These are phyloP conservation scores for Lithospermum erythrorhizon DNA, from an alignment of 257 asterid genomes.

Conservation along the genomic window DNA sequence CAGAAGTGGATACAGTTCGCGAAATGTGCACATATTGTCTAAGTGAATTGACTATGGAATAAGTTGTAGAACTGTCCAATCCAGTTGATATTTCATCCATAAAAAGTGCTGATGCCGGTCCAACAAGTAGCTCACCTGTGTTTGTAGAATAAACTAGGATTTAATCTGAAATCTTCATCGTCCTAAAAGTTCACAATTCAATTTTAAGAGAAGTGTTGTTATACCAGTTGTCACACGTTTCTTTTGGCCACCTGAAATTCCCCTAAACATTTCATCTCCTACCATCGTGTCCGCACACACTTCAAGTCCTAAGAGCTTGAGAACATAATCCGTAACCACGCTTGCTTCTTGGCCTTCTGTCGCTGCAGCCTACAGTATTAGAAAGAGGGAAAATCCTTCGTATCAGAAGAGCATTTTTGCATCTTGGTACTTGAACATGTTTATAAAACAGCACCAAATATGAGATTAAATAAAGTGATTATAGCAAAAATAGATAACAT, in stretches of 20 bases:
- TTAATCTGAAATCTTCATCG: background rate
- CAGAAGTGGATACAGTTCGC: conserved; percentile 2
- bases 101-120: conserved; percentile 76
- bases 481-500: background rate
- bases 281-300: conserved; percentile 75
- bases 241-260: conserved; percentile 88
- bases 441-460: background rate
- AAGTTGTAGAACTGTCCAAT: conserved; percentile 83
- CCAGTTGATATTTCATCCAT: conserved; percentile 99
- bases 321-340: background rate
- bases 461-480: background rate
- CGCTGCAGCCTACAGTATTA: background rate
- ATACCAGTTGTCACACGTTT: conserved; percentile 85
- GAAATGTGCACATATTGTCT: background rate
- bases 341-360: conserved; percentile 6
- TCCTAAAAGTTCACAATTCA: background rate
- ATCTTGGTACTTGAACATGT: background rate
- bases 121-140: conserved; percentile 86
- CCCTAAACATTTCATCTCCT: conserved; percentile 79
- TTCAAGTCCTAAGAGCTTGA: conserved; percentile 79
- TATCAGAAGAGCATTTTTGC: background rate
- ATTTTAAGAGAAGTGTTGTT: background rate
- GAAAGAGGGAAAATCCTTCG: background rate
- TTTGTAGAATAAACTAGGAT: background rate
- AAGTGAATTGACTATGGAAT: conserved; percentile 32